Evolutionary conservation across 2,329 filamentous ascomycete genomes (phyloP).

Genomic region (Teratosphaeriaceae sp.): DNA sequence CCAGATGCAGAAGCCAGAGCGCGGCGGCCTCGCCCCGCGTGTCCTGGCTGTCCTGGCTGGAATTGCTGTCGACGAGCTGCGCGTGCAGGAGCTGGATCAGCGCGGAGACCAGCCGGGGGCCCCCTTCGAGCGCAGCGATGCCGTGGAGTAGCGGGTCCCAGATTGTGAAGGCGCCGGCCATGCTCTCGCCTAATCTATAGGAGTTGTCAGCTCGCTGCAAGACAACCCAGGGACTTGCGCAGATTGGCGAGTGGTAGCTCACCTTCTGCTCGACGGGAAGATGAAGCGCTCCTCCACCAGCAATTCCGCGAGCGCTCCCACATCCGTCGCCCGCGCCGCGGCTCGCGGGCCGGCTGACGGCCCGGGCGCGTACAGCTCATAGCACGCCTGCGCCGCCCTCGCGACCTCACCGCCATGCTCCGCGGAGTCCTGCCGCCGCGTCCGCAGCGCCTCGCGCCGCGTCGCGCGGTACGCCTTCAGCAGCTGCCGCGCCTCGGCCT

Average conservation of each 20-base stretch:
- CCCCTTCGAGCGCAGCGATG: constrained; percentile 29
- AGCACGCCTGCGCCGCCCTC: constrained; percentile 7
- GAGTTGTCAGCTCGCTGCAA: constrained; percentile 9
- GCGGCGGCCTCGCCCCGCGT: constrained; percentile 37
- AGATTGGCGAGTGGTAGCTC: constrained; percentile 8
- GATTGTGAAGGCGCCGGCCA: constrained; percentile 39
- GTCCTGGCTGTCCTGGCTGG: constrained; percentile 11
- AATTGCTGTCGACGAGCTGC: constrained; percentile 22
- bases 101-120: constrained; percentile 32
- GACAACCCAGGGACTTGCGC: too few relatives aligned
- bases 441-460: constrained; percentile 25
- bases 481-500: constrained; percentile 20
- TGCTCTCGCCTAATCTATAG: constrained; percentile 25
- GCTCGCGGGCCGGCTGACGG: too few relatives aligned
- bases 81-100: constrained; percentile 35
- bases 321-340: constrained; percentile 4
- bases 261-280: constrained; percentile 30
- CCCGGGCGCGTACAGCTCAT: constrained; percentile 10
- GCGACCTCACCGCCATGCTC: constrained; percentile 8
- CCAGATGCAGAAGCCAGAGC: constrained; percentile 42
- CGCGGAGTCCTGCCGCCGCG: constrained; percentile 19
- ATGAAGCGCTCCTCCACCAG: constrained; percentile 32
- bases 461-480: constrained; percentile 20
- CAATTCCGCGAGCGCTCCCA: constrained; percentile 18
- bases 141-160: constrained; percentile 36